Evolutionary conservation across 331 rosid genomes (phyloP).

Genomic region (Pyracantha coccinea): DNA sequence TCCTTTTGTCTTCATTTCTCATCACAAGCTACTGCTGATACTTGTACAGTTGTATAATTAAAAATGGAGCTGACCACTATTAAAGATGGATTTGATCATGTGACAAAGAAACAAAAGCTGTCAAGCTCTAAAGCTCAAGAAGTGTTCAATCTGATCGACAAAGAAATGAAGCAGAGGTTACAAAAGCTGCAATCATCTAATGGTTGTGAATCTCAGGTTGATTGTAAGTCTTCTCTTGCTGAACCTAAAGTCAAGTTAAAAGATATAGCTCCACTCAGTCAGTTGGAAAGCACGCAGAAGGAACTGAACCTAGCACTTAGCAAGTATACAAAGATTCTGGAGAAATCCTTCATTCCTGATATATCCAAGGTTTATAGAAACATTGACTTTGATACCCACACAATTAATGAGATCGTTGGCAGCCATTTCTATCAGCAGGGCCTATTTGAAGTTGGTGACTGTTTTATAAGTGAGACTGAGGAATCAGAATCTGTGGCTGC

Average conservation of each 20-base stretch:
- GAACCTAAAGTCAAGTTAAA: slow-evolving; percentile 54
- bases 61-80: slow-evolving; percentile 68
- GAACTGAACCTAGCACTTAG: slow-evolving; percentile 64
- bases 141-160: slow-evolving; percentile 59
- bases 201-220: slow-evolving; percentile 26
- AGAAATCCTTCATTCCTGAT: slow-evolving; percentile 75
- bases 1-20: not conserved
- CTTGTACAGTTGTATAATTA: not conserved
- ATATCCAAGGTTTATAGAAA: slow-evolving; percentile 89
- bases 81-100: slow-evolving; percentile 86
- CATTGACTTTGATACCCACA: slow-evolving; percentile 42
- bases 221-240: slow-evolving; percentile 33
- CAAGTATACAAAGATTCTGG: slow-evolving; percentile 79
- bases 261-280: slow-evolving; percentile 48
- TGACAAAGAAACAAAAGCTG: slow-evolving; percentile 82
- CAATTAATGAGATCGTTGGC: slow-evolving; percentile 65
- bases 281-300: slow-evolving; percentile 64
- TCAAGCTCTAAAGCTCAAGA: slow-evolving; percentile 70
- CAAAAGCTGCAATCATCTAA: slow-evolving; percentile 41
- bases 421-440: slow-evolving; percentile 79
- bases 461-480: slow-evolving; percentile 46
- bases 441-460: slow-evolving; percentile 74
- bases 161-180: slow-evolving; percentile 45
- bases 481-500: slow-evolving; percentile 52
- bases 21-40: not conserved